Conservation (phyloP, 2,329 filamentous ascomycete species). For the Paraphoma chrysanthemicola region DNA sequence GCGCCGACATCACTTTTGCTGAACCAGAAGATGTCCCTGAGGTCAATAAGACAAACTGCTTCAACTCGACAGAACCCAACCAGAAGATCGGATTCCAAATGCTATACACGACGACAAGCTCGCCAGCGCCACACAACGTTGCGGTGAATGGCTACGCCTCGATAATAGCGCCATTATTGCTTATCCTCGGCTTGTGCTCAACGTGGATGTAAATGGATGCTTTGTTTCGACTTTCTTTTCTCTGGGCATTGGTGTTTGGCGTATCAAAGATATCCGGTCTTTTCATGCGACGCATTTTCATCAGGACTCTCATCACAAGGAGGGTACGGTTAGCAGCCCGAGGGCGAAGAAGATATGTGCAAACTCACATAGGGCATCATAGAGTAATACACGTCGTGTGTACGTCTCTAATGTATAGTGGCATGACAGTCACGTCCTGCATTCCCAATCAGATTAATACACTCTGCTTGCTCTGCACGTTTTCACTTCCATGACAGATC, state of each 20-base stretch:
- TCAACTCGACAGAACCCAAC: constrained; percentile 70
- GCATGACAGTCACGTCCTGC: not conserved
- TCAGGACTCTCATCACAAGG: not conserved
- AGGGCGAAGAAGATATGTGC: not conserved
- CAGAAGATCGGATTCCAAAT: constrained; percentile 71
- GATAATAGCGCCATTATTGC: constrained; percentile 34
- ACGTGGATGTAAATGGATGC: constrained; percentile 27
- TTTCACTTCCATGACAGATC: not conserved
- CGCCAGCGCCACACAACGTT: constrained; percentile 33
- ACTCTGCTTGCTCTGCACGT: not conserved
- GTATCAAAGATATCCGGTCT: constrained; percentile 31
- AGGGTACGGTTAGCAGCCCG: not conserved
- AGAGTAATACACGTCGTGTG: not conserved
- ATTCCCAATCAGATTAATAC: not conserved
- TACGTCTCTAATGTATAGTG: not conserved
- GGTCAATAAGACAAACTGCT: constrained; percentile 85
- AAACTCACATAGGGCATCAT: not conserved
- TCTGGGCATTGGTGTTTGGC: constrained; percentile 20
- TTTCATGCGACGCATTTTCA: constrained; percentile 5
- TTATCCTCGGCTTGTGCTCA: constrained; percentile 34
- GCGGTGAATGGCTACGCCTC: constrained; percentile 34
- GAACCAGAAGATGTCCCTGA: constrained; percentile 76
- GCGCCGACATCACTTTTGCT: constrained; percentile 92
- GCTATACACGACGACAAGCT: constrained; percentile 68
- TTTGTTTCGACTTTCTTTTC: constrained; percentile 3